Conservation (phyloP, 345 rosid species). For the Euphorbia tirucalli region DNA sequence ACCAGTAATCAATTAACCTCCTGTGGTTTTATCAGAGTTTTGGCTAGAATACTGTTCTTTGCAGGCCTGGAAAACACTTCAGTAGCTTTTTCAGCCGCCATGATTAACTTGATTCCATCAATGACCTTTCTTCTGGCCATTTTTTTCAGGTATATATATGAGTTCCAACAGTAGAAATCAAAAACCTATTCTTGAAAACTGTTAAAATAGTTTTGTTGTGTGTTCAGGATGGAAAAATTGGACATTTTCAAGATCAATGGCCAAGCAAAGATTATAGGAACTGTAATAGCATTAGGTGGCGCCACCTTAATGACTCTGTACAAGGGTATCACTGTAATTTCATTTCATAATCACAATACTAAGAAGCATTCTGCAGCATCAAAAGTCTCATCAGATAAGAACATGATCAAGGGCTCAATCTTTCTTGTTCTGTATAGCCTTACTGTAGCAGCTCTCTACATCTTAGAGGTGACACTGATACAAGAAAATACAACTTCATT, state of each 20-base stretch:
- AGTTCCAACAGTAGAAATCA: too few relatives aligned
- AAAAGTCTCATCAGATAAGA: background rate
- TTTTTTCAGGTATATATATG: slow-evolving; percentile 3
- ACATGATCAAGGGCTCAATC: background rate
- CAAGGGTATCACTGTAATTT: background rate
- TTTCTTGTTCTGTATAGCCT: background rate
- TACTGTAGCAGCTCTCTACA: background rate
- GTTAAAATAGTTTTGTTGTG: too few relatives aligned
- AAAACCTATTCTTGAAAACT: too few relatives aligned
- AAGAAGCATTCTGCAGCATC: too few relatives aligned
- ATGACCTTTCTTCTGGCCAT: slow-evolving; percentile 18
- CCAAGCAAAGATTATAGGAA: slow-evolving; percentile 2
- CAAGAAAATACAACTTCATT: background rate
- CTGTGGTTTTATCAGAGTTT: background rate
- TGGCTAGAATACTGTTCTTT: background rate
- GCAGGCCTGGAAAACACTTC: slow-evolving; percentile 13
- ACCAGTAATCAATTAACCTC: too few relatives aligned
- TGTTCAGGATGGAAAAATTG: background rate
- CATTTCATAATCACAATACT: too few relatives aligned
- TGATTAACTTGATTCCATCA: slow-evolving; percentile 6
- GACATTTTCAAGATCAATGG: background rate
- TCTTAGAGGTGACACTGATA: background rate
- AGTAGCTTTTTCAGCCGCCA: slow-evolving; percentile 11
- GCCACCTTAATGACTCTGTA: background rate
- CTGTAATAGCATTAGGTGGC: background rate